Percentiles rank a stretch among this genome's conserved stretches.
These are phyloP conservation scores for Paracorniculantispora psalliotae DNA, from an alignment of 2,329 filamentous ascomycete genomes.

Conservation along the genomic window DNA sequence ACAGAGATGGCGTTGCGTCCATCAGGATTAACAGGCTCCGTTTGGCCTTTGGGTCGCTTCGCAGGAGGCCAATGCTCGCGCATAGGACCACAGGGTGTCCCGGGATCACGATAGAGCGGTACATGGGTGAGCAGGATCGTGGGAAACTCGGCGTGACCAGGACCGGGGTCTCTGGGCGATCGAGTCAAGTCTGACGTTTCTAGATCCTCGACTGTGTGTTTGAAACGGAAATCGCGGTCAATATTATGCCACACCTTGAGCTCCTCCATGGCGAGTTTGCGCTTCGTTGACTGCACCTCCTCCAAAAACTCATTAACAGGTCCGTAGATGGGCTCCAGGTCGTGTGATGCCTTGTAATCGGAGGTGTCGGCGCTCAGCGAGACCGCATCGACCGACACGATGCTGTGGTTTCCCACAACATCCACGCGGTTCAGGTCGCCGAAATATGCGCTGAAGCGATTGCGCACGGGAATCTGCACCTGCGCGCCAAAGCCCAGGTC, in stretches of 20 bases:
- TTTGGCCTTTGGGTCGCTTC: slow-evolving; percentile 55
- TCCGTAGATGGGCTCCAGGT: slow-evolving; percentile 62
- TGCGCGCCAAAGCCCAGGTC: slow-evolving; percentile 87
- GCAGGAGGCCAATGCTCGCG: slow-evolving; percentile 79
- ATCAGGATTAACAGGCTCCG: slow-evolving; percentile 51
- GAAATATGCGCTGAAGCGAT: slow-evolving; percentile 84
- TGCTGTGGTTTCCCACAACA: slow-evolving; percentile 88
- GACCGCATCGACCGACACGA: slow-evolving; percentile 85
- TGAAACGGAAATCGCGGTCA: slow-evolving; percentile 48
- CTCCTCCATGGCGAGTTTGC: slow-evolving; percentile 63
- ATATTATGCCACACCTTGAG: slow-evolving; percentile 60
- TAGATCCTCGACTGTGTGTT: slow-evolving; percentile 56
- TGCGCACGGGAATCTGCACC: slow-evolving; percentile 72
- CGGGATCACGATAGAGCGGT: slow-evolving; percentile 75
- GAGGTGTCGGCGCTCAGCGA: slow-evolving; percentile 72
- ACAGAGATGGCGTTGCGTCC: slow-evolving; percentile 75
- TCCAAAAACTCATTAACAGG: slow-evolving; percentile 74
- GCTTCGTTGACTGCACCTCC: slow-evolving; percentile 58
- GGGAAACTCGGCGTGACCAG: slow-evolving; percentile 61
- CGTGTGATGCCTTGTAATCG: slow-evolving; percentile 44
- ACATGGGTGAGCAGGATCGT: slow-evolving; percentile 89
- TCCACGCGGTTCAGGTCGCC: slow-evolving; percentile 89
- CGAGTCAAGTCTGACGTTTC: slow-evolving; percentile 35
- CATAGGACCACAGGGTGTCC: slow-evolving; percentile 80
- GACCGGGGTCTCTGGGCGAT: slow-evolving; percentile 33